A percentile compares a stretch with the other conserved stretches of the same genome.
These are phyloP conservation scores for Boletus rubroflammeus DNA, from an alignment of 768 basidiomycete species.

Conservation along the genomic window DNA sequence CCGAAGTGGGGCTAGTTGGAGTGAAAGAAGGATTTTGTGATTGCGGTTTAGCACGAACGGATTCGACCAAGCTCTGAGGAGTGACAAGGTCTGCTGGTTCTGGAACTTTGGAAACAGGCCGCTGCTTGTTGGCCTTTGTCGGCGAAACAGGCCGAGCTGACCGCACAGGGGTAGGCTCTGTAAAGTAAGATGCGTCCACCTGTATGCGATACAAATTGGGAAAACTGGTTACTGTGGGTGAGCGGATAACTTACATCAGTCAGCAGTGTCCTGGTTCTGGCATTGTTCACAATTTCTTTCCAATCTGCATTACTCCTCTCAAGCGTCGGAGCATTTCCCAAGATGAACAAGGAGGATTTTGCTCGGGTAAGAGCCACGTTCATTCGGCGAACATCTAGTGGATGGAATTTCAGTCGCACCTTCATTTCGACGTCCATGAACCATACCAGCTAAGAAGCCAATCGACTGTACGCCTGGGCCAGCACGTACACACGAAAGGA, in stretches of 20 bases:
- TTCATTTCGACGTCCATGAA: not conserved
- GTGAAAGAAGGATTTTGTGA: conserved; percentile 11
- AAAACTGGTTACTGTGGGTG: not conserved
- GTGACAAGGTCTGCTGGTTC: conserved; percentile 37
- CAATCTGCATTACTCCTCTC: conserved; percentile 81
- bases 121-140: conserved; percentile 22
- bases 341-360: conserved; percentile 87
- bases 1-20: not conserved
- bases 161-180: conserved; percentile 20
- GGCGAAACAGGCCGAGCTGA: conserved; percentile 20
- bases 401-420: not conserved
- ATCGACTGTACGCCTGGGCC: conserved; percentile 79
- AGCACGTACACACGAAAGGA: conserved; percentile 93
- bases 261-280: conserved; percentile 59
- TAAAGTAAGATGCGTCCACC: conserved; percentile 40
- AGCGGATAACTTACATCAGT: conserved; percentile 46
- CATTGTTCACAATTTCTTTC: conserved; percentile 75
- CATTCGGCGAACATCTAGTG: conserved; percentile 78
- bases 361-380: conserved; percentile 99
- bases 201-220: conserved; percentile 7
- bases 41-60: conserved; percentile 24
- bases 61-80: conserved; percentile 35
- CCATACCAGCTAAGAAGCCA: conserved; percentile 81
- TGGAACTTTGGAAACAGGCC: conserved; percentile 10
- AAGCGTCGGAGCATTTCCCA: conserved; percentile 87